Base-by-base conservation (phyloP, 2,329 filamentous ascomycete species). In the Neocucurbitaria cava region DNA sequence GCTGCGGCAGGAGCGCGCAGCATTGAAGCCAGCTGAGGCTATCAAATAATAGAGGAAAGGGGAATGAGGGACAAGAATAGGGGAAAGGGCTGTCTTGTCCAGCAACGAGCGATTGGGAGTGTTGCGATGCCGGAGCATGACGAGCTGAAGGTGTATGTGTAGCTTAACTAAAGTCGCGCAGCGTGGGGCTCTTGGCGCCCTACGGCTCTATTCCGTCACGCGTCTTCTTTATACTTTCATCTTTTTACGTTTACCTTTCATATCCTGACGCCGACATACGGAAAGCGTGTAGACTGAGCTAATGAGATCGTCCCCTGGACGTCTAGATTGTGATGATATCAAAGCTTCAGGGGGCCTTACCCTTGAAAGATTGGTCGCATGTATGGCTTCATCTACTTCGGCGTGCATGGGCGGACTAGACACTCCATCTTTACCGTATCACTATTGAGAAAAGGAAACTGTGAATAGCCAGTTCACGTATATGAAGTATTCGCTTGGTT, bases 1-100 rank as follows among this genome's bases (percentile, higher is more conserved):
- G 52, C 47, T 59, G 46, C 54, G 49, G 51, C 46, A 51, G 21
- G 23, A 46, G 26, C 13, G 31, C 44, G 59, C 56, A 59, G 65
- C 72, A 74, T 75, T 56, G 66, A 70, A 72, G 62, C 66, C 62
- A 56, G 40, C 20, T 21, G 36, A 28, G 46, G 56, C 49, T 39
- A 30, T 45, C 43, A 7, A 41, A 35, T 49, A 44, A 45, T 49
- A 4, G 7, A 38, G 18, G 18, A 10, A 38, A 38, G 13, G 7
- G 7, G 3, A 10, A 13, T 5, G 13, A 18, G 3, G 17, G 31
- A 35, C 31, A 35, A 39, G 36, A n/a, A 17, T 35, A n/a, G 13
- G 5, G 31, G 17, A 21, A 49, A 50, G 35, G 52, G 41, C 36
- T 44, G 46, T 46, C 17, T 38, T 33, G 44, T 49, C 24, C 48